Conservation (phyloP, 306 rosid species). For the Cucumis hystrix region DNA sequence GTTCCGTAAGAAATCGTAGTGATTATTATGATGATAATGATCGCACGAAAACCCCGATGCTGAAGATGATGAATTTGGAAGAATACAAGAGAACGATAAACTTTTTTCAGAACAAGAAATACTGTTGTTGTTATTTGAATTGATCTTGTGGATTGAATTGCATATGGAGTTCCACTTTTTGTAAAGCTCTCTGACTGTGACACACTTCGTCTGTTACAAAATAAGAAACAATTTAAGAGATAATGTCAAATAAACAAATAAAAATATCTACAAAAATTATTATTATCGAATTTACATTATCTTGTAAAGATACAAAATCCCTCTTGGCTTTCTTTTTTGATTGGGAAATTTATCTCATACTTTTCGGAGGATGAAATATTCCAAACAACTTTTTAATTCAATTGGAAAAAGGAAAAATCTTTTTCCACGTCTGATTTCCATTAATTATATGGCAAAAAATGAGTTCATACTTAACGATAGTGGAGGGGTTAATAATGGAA, state of each 20-base stretch:
- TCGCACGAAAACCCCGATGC: slow-evolving; percentile 56
- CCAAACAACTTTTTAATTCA: background rate
- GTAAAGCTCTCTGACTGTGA: slow-evolving; percentile 54
- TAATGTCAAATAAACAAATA: background rate
- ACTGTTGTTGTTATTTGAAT: slow-evolving; percentile 14
- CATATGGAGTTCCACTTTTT: slow-evolving; percentile 62
- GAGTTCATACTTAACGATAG: background rate
- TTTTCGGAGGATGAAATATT: background rate
- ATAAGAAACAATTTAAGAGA: slow-evolving; percentile 1
- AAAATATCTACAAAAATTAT: background rate
- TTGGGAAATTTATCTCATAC: background rate
- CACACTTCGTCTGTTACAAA: slow-evolving; percentile 37
- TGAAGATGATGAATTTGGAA: slow-evolving; percentile 55
- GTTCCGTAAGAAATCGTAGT: background rate
- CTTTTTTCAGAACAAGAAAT: slow-evolving; percentile 30
- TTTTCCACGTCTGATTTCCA: slow-evolving; percentile 4
- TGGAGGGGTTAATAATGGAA: background rate
- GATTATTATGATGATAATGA: slow-evolving; percentile 20
- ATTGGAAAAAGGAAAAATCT: background rate
- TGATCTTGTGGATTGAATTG: slow-evolving; percentile 40
- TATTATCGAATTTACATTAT: background rate
- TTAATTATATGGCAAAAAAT: background rate
- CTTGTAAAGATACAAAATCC: background rate
- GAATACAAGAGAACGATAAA: slow-evolving; percentile 38
- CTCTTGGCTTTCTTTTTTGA: background rate